These are phyloP conservation scores for Psilocybe cyanescens DNA, from an alignment of 768 basidiomycete genomes.

Conservation along the genomic window DNA sequence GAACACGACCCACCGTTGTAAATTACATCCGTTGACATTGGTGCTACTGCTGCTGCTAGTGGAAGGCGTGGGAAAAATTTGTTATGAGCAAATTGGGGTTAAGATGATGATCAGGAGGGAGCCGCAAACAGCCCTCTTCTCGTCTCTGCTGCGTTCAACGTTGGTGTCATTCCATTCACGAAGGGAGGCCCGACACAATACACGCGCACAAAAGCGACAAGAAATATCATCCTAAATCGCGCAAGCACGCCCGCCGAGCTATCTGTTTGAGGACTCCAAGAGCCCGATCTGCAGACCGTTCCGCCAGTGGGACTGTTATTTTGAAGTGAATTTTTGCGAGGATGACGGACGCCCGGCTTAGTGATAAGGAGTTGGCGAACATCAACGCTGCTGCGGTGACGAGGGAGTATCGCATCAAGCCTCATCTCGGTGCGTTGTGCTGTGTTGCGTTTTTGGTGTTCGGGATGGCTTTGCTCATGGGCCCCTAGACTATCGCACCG, in stretches of 20 bases:
- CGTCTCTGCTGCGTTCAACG: conserved; percentile 7
- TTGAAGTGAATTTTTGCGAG: background rate
- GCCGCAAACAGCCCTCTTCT: conserved; percentile 14
- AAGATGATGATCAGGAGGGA: conserved; percentile 12
- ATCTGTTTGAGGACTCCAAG: background rate
- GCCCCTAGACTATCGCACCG: conserved; percentile 89
- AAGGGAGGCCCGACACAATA: background rate
- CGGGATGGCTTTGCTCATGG: conserved; percentile 1
- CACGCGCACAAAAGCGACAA: background rate
- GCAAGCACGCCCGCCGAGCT: too few relatives aligned
- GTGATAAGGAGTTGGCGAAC: conserved; percentile 72
- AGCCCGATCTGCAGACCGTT: background rate
- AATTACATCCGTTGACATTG: too few relatives aligned
- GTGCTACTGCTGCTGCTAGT: background rate
- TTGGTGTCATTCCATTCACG: background rate
- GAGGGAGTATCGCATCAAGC: conserved; percentile 85
- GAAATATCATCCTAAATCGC: background rate
- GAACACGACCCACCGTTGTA: too few relatives aligned
- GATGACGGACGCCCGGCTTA: conserved; percentile 66
- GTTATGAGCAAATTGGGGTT: conserved; percentile 9
- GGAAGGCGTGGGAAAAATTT: conserved; percentile 13
- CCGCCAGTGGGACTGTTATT: background rate
- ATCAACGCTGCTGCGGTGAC: conserved; percentile 92
- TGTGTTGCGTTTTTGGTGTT: background rate
- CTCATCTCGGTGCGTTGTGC: conserved; percentile 73